Conservation (phyloP, 331 rosid species). For the Quercus tomentella region DNA sequence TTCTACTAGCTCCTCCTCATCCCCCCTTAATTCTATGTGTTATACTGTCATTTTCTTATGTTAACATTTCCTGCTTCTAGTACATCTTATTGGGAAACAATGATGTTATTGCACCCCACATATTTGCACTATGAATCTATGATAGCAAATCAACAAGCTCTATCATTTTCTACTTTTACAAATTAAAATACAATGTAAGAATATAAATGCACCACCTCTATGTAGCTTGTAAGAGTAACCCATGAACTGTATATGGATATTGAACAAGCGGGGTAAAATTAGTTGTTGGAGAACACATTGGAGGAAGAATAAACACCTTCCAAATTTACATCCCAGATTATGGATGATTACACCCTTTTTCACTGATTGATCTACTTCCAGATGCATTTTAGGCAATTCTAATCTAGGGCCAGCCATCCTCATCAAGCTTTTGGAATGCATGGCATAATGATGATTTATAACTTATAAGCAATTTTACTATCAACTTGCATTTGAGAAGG, state of each 20-base stretch:
- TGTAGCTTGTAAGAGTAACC: not conserved
- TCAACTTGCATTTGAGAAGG: not conserved
- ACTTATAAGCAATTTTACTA: not conserved
- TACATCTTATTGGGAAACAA: not conserved
- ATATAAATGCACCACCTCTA: not conserved
- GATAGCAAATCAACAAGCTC: not conserved
- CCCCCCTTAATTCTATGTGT: not conserved
- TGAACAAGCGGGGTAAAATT: not conserved
- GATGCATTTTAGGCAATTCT: not conserved
- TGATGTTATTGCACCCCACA: not conserved
- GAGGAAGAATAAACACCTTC: not conserved
- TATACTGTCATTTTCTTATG: not conserved
- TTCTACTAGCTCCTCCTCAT: not conserved
- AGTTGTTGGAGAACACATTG: not conserved
- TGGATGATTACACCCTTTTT: not conserved
- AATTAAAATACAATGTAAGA: not conserved
- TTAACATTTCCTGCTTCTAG: not conserved
- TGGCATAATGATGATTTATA: not conserved
- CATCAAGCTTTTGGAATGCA: not conserved
- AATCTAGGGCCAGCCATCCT: not conserved
- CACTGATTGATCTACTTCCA: not conserved
- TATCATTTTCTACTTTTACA: not conserved
- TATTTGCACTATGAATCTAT: not conserved
- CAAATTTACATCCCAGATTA: not conserved
- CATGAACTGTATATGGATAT: not conserved